These are phyloP conservation scores for Sugiyamaella paludigena DNA, from an alignment of 1,139 yeast species.

Conservation along the genomic window DNA sequence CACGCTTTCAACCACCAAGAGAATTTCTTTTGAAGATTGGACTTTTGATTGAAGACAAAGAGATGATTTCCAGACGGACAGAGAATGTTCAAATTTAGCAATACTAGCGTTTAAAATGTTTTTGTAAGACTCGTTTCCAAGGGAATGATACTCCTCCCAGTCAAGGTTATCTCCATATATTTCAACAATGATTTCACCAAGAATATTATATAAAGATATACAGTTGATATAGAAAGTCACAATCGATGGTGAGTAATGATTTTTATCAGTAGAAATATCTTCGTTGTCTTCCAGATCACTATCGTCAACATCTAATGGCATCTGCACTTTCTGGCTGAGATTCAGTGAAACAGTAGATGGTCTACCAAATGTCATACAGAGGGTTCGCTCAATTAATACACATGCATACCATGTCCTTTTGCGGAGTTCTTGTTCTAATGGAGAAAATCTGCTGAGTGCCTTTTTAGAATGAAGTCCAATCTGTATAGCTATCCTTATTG, in stretches of 20 bases:
- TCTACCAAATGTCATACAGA: constrained; percentile 9
- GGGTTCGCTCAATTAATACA: constrained; percentile 5
- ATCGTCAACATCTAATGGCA: constrained; percentile 2
- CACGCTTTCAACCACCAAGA: background rate
- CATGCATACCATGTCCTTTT: constrained; percentile 13
- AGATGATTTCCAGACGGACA: background rate
- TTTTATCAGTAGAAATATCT: background rate
- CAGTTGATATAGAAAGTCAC: background rate
- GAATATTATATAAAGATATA: background rate
- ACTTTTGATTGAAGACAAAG: background rate
- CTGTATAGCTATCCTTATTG: constrained; percentile 7
- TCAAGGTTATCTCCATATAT: constrained; percentile 1
- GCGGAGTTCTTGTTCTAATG: constrained; percentile 4
- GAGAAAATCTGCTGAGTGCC: constrained; percentile 2
- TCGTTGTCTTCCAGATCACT: background rate
- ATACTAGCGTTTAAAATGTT: background rate
- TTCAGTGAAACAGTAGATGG: background rate
- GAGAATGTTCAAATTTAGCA: constrained; percentile 1
- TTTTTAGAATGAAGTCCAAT: constrained; percentile 8
- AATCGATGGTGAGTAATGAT: background rate
- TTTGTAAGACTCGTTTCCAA: background rate
- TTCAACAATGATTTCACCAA: background rate
- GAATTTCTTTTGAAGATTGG: background rate
- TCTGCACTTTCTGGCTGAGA: background rate
- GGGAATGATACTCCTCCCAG: constrained; percentile 1